Evolutionary conservation across 371 early-diverging fungal species (phyloP), one percentile per base, ranked within the genome.

Genomic region (Mycotypha africana): DNA sequence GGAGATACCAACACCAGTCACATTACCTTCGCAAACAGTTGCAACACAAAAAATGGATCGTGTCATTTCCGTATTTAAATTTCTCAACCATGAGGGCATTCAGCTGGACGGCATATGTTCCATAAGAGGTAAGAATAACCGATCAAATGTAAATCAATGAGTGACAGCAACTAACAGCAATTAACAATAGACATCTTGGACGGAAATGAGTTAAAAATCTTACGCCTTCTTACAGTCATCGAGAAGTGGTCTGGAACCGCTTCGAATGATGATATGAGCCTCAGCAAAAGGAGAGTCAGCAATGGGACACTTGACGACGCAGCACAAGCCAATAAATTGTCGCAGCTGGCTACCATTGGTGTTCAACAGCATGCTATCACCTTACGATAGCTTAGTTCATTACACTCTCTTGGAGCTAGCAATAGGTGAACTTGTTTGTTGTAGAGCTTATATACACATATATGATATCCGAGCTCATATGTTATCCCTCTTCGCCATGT

Each of bases 21-120:
- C 23, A 37, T 57, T 16, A 12, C 41, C 21, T 46, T 51, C 42
- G 2, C 47, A 47, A 19, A 39, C 66, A 48, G 49, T 40, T 38
- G 24, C 70, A 64, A 67, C 60, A 17, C 44, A 44, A 31, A 33
- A 38, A 3, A 53, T 81, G 38, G 82, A 82, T 47, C 71, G 68
- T 37, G 59, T 79, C n/a, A 62, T 76, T 43, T 60, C 77, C 7
- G 79, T 67, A n/a, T 79, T 79, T 62, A 70, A 78, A 40, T 82
- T 78, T 42, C 76, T 82, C 78, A 74, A 67, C n/a, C 58, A 67
- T 1, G 78, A 76, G 38, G 78, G 79, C 0, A 59, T 82, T 32
- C 57, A 60, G 37, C 62, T 77, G 1, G 77, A 79, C 36, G 77
- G 76, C 1, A 45, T 55, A 2, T 82, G 70, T 45, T 76, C 75